Percentiles rank a stretch among this genome's conserved stretches.
Conservation (phyloP, 306 rosid species). For the Pachyrhizus erosus region DNA sequence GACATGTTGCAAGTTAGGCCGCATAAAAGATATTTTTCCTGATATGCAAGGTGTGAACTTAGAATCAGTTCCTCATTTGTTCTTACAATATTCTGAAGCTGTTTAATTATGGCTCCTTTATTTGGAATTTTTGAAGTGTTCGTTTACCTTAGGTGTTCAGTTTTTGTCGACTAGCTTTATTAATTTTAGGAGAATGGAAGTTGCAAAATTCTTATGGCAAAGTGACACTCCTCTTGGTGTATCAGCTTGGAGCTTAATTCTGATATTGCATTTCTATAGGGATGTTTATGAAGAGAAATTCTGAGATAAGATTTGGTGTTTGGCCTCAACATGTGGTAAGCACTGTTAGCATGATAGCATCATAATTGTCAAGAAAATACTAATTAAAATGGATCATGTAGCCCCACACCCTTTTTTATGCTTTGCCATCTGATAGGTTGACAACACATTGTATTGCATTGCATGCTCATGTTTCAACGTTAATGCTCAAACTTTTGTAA, state of each 20-base stretch:
- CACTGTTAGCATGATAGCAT: conserved; percentile 10
- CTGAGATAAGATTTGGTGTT: no score
- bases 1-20: neutral
- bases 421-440: neutral
- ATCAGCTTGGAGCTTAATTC: no score
- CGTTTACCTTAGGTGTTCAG: no score
- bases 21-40: neutral
- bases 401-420: neutral
- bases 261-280: neutral
- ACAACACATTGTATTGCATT: neutral
- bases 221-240: no score
- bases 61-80: neutral
- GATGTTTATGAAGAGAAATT: neutral
- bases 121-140: no score
- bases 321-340: neutral
- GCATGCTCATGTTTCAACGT: neutral
- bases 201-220: no score
- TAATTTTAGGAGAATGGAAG: no score
- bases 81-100: neutral
- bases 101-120: no score
- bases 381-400: neutral
- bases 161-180: no score
- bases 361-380: conserved; percentile 14
- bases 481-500: neutral
- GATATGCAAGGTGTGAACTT: neutral